Evolutionary conservation across 2,329 filamentous ascomycete genomes (phyloP).

Genomic region (Talaromyces piceae): DNA sequence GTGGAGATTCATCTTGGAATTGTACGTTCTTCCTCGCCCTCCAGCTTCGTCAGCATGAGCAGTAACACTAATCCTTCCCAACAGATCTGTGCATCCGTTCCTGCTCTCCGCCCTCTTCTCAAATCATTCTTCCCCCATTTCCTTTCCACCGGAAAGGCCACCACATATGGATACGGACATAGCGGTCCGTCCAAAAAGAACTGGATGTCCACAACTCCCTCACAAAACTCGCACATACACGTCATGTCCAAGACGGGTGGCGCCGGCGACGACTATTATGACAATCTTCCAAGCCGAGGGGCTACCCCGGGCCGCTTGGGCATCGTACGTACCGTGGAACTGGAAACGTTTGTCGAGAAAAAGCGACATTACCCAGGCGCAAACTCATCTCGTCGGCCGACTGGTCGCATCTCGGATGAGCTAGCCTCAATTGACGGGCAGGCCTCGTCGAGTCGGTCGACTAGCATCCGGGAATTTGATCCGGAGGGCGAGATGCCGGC

Average conservation of each 20-base stretch:
- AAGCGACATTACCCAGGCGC: slow-evolving; percentile 13
- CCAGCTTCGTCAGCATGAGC: not conserved
- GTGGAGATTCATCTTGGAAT: slow-evolving; percentile 30
- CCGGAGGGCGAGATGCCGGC: not conserved
- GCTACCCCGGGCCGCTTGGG: not conserved
- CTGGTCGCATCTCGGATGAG: slow-evolving; percentile 14
- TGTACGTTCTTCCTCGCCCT: slow-evolving; percentile 17
- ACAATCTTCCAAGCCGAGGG: not conserved
- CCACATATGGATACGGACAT: not conserved
- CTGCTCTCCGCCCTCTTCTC: slow-evolving; percentile 28
- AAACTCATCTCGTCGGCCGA: slow-evolving; percentile 4
- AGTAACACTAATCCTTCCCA: slow-evolving; percentile 2
- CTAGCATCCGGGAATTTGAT: not conserved
- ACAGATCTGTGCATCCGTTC: slow-evolving; percentile 32
- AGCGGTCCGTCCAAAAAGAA: not conserved
- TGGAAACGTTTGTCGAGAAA: slow-evolving; percentile 26
- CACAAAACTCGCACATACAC: not conserved
- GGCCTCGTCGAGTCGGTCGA: not conserved
- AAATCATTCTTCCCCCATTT: slow-evolving; percentile 26
- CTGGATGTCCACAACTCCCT: not conserved
- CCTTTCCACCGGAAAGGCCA: slow-evolving; percentile 13
- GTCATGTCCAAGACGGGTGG: not conserved
- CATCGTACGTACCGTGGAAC: slow-evolving; percentile 27
- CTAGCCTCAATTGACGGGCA: not conserved
- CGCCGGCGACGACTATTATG: not conserved